phyloP scores from a whole-genome alignment of 352 stramenopile genomes.

The Globisporangium alternatum region DNA sequence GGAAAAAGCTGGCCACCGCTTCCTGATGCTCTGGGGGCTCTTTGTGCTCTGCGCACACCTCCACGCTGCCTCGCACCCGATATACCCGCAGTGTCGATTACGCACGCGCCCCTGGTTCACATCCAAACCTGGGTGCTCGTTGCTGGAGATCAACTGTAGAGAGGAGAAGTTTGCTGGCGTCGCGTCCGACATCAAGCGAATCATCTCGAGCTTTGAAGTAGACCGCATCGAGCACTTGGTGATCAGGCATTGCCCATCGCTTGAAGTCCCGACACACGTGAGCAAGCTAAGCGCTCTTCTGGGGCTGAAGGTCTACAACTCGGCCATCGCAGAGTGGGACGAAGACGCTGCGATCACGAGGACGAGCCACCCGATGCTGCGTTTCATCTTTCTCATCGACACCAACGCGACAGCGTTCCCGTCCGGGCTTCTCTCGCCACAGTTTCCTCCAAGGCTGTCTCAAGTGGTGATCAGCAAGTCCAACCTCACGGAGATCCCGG shows the following conservation, averaged over 20 bases:
- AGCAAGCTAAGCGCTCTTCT: not conserved
- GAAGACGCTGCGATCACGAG: slow-evolving; percentile 15
- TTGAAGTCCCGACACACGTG: slow-evolving; percentile 10
- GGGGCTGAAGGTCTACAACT: slow-evolving; percentile 25
- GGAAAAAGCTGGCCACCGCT: slow-evolving; percentile 12
- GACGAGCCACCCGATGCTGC: slow-evolving; percentile 8
- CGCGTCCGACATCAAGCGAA: not conserved
- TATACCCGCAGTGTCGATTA: slow-evolving; percentile 27
- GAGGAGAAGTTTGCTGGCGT: not conserved
- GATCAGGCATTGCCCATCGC: slow-evolving; percentile 8
- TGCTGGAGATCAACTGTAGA: slow-evolving; percentile 14
- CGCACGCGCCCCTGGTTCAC: slow-evolving; percentile 15
- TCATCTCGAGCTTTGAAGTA: not conserved
- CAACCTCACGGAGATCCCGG: slow-evolving; percentile 8
- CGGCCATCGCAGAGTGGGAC: slow-evolving; percentile 10
- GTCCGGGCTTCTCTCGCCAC: not conserved
- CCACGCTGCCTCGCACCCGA: slow-evolving; percentile 17
- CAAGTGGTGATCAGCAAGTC: slow-evolving; percentile 10
- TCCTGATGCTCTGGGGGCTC: slow-evolving; percentile 29
- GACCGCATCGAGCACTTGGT: slow-evolving; percentile 17
- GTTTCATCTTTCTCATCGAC: slow-evolving; percentile 12
- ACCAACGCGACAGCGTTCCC: slow-evolving; percentile 13
- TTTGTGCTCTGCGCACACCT: slow-evolving; percentile 27
- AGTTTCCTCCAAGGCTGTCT: slow-evolving; percentile 11
- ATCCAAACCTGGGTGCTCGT: slow-evolving; percentile 7